Base-by-base conservation (phyloP, 1,284 basidiomycete genomes). In the Amylostereum chailletii region DNA sequence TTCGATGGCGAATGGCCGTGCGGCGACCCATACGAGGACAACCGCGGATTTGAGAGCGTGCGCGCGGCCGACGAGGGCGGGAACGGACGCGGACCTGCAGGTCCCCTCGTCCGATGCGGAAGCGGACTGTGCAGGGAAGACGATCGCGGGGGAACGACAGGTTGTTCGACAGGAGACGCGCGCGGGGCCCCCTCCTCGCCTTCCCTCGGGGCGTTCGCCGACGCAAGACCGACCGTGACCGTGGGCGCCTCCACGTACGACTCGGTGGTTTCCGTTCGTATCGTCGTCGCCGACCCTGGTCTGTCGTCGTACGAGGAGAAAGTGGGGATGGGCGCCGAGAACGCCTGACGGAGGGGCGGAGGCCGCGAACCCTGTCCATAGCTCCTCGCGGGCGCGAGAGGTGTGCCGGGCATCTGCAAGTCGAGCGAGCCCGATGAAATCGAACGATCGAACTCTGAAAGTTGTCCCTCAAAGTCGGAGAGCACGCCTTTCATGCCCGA, bases 401-500 rank as follows among this genome's bases (percentile, higher is more conserved):
- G 74, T 2, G 74, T 76, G 5, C 78, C 76, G 26, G 83, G 83
- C 61, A 85, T 81, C 51, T 67, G 71, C 48, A 88, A 74, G 60
- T 82, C 81, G 52, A 86, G 65, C 27, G 68, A 57, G 45, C 75
- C 67, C 31, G 67, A 61, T 39, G 76, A 70, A 37, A 72, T 69
- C 42, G 79, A 71, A 37, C 42, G 44, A 55, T 83, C 84, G 51
- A 86, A 66, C 53, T 81, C 74, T 51, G 76, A 77, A 46, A 87
- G 69, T 63, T 83, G 76, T 50, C 81, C 83, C 65, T 77, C 75
- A 63, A 89, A 81, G 54, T 87, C 80, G 55, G 73, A 76, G 48
- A 88, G 66, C 52, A 89, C 76, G 30, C 78, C 79, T 58, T 71
- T 72, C 34, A 83, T 64, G n/a, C 57, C 62, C 33, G 56, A 56